Percentiles rank a stretch among this genome's conserved stretches.
These are phyloP conservation scores for Nematodospora valgi DNA, from an alignment of 805 yeast genomes.

Conservation along the genomic window DNA sequence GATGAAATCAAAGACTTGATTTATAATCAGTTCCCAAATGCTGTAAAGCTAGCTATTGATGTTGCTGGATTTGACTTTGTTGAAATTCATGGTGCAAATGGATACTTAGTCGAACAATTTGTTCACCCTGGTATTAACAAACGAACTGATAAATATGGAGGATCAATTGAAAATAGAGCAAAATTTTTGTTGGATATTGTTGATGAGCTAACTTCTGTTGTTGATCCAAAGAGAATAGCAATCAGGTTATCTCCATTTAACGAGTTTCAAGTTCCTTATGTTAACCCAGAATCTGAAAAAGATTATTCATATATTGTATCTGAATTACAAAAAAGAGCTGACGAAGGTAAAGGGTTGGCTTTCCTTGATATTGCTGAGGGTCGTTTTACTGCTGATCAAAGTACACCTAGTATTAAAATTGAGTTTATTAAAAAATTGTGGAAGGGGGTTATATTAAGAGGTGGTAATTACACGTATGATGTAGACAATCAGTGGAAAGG, in stretches of 20 bases:
- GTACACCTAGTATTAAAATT: conserved; percentile 9
- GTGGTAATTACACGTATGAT: conserved; percentile 15
- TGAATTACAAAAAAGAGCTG: conserved; percentile 31
- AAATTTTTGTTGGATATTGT: conserved; percentile 28
- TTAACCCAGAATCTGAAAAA: conserved; percentile 25
- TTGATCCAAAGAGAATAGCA: conserved; percentile 24
- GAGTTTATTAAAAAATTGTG: conserved; percentile 25
- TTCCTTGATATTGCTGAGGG: conserved; percentile 32
- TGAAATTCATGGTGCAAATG: conserved; percentile 41
- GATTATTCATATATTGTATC: conserved; percentile 23
- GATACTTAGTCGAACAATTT: conserved; percentile 38
- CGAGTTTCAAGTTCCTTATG: conserved; percentile 25
- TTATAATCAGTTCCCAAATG: conserved; percentile 18
- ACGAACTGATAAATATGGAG: conserved; percentile 34
- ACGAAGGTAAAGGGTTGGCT: conserved; percentile 26
- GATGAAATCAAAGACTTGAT: conserved; percentile 22
- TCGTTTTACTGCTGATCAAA: conserved; percentile 11
- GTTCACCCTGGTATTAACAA: conserved; percentile 29
- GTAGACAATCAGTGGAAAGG: conserved; percentile 6
- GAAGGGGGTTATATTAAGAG: conserved; percentile 19
- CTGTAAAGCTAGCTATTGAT: conserved; percentile 24
- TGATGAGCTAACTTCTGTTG: conserved; percentile 31
- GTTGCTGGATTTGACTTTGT: conserved; percentile 38
- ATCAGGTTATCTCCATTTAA: conserved; percentile 36
- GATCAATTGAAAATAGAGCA: conserved; percentile 37